Conservation (phyloP, 2,329 filamentous ascomycete genomes). For the Knoxdaviesia capensis region DNA sequence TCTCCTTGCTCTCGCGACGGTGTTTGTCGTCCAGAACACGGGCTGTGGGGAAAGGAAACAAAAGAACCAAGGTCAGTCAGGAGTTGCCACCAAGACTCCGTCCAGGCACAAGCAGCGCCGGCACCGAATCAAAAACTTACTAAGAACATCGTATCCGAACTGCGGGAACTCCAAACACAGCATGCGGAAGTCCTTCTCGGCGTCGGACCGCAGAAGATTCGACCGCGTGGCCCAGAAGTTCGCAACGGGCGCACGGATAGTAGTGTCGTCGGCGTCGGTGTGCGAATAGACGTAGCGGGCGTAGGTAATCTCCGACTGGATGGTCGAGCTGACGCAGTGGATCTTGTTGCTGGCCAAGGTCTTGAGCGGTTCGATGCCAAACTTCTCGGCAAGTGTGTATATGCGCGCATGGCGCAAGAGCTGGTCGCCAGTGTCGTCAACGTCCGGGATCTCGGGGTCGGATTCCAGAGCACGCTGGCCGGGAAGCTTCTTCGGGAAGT, state of each 20-base stretch:
- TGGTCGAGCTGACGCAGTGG: slow-evolving; percentile 73
- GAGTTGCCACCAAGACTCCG: slow-evolving; percentile 5
- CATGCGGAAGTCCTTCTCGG: slow-evolving; percentile 64
- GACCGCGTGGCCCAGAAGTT: slow-evolving; percentile 73
- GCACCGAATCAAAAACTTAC: slow-evolving; percentile 21
- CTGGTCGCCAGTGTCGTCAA: slow-evolving; percentile 64
- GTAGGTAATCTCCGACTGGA: slow-evolving; percentile 78
- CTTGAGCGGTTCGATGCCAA: slow-evolving; percentile 48
- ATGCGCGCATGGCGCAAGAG: slow-evolving; percentile 77
- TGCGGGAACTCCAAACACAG: slow-evolving; percentile 81
- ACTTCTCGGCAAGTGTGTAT: slow-evolving; percentile 73
- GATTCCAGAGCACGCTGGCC: slow-evolving; percentile 48
- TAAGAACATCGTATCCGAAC: slow-evolving; percentile 84
- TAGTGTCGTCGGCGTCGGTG: slow-evolving; percentile 46
- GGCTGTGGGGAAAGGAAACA: slow-evolving; percentile 16
- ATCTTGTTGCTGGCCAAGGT: slow-evolving; percentile 73
- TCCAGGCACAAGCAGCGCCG: not conserved
- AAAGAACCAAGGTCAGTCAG: slow-evolving; percentile 5
- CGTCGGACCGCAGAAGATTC: slow-evolving; percentile 67
- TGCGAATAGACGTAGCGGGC: slow-evolving; percentile 77
- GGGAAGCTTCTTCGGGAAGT: slow-evolving; percentile 53
- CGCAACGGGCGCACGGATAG: slow-evolving; percentile 67
- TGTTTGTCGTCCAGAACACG: slow-evolving; percentile 47
- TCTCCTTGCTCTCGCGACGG: slow-evolving; percentile 40
- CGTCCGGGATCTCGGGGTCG: slow-evolving; percentile 40